phyloP scores from a whole-genome alignment of 1,284 basidiomycete genomes.

The Rhodotorula mucilaginosa region DNA sequence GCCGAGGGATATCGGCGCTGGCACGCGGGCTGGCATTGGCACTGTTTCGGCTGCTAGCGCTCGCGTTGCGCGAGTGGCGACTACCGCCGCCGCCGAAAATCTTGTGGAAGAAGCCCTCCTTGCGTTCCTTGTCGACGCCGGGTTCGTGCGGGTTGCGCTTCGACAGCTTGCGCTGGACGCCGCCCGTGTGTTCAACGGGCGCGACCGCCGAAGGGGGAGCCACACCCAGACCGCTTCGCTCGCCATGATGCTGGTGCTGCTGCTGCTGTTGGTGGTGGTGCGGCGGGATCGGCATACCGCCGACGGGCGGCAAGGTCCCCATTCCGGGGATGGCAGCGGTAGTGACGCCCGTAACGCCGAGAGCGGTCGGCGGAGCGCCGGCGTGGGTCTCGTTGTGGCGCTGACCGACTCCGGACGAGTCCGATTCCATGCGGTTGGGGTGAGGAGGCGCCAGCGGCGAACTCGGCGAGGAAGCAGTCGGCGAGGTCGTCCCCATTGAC shows the following conservation, averaged over 20 bases:
- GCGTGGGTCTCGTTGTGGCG: neutral
- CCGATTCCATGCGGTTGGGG: neutral
- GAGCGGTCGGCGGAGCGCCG: neutral
- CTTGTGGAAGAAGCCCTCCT: conserved; percentile 2
- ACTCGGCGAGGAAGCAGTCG: neutral
- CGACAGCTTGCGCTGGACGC: neutral
- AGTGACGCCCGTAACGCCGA: neutral
- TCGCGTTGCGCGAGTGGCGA: neutral
- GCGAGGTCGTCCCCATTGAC: neutral
- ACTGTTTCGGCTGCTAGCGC: neutral
- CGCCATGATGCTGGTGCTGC: neutral
- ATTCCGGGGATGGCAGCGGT: neutral
- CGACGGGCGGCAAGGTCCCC: neutral
- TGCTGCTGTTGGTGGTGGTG: neutral
- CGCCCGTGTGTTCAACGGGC: neutral
- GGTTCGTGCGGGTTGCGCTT: conserved; percentile 1
- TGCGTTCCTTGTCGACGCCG: neutral
- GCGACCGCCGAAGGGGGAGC: neutral
- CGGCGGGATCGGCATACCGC: too few relatives aligned
- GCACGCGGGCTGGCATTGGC: neutral
- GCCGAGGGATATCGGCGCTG: neutral
- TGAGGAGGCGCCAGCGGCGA: neutral
- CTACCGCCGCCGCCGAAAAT: neutral
- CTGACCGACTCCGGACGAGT: neutral
- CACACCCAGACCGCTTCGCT: neutral